Percentiles rank a stretch among this genome's conserved stretches.
Conservation (phyloP, 2,329 filamentous ascomycete species). For the Metarhizium rileyi region DNA sequence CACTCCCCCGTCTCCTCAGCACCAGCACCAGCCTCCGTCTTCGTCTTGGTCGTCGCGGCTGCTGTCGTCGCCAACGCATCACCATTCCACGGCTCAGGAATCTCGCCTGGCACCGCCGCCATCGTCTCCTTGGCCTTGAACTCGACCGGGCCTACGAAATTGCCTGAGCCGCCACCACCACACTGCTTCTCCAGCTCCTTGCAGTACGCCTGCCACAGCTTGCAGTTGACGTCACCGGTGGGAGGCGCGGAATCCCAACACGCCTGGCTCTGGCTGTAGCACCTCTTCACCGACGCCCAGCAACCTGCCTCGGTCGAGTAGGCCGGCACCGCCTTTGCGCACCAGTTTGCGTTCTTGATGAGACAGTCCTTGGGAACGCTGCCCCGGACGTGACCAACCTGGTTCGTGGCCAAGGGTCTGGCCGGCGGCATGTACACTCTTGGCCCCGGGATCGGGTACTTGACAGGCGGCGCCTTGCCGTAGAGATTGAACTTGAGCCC, state of each 20-base stretch:
- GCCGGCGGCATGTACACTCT: slow-evolving; percentile 35
- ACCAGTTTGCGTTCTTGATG: slow-evolving; percentile 64
- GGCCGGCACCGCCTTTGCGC: slow-evolving; percentile 47
- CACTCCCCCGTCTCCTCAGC: no score
- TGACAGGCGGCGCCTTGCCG: slow-evolving; percentile 29
- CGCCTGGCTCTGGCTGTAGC: slow-evolving; percentile 47
- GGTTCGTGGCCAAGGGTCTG: slow-evolving; percentile 7
- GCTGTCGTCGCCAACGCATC: background rate
- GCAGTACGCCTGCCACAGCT: slow-evolving; percentile 55
- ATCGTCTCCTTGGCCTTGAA: slow-evolving; percentile 25
- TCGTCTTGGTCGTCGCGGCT: no score
- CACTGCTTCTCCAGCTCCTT: slow-evolving; percentile 24
- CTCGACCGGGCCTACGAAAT: slow-evolving; percentile 39
- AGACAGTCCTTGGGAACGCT: slow-evolving; percentile 46
- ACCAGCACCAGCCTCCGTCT: no score
- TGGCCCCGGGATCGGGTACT: slow-evolving; percentile 47
- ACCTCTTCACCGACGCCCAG: slow-evolving; percentile 45
- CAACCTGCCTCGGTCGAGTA: slow-evolving; percentile 49
- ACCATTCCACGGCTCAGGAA: slow-evolving; percentile 23
- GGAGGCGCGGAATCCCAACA: slow-evolving; percentile 52
- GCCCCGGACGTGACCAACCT: slow-evolving; percentile 28
- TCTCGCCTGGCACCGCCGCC: slow-evolving; percentile 20
- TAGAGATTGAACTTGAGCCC: slow-evolving; percentile 59
- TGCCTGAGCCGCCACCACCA: slow-evolving; percentile 29
- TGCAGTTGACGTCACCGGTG: slow-evolving; percentile 50